Evolutionary conservation across 805 yeast genomes (phyloP).

Genomic region (Wickerhamomyces pijperi): DNA sequence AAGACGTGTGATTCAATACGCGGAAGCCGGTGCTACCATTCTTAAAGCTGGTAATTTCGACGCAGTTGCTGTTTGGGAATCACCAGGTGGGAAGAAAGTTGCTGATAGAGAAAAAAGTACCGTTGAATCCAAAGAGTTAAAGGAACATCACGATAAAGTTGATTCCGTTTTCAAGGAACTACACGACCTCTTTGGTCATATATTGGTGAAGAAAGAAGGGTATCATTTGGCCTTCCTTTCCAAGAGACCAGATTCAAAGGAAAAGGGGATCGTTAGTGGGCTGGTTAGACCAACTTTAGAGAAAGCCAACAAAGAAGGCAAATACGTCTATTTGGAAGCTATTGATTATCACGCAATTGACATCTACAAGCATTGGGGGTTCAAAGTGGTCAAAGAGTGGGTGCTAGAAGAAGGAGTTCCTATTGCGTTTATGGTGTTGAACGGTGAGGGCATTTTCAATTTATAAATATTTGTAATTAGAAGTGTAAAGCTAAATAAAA

Average conservation of each 20-base stretch:
- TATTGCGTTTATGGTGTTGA: background rate
- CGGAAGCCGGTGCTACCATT: constrained; percentile 6
- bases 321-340: constrained; percentile 12
- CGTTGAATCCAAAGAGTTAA: background rate
- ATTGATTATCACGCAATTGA: constrained; percentile 10
- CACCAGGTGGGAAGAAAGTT: constrained; percentile 10
- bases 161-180: background rate
- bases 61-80: constrained; percentile 14
- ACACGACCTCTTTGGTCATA: background rate
- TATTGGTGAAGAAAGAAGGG: background rate
- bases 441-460: background rate
- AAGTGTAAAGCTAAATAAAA: no score
- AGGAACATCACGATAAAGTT: background rate
- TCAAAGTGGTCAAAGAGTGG: constrained; percentile 2
- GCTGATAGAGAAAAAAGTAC: background rate
- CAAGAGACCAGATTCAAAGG: background rate
- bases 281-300: constrained; percentile 13
- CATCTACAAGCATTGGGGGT: constrained; percentile 12
- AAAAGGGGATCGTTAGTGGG: constrained; percentile 8
- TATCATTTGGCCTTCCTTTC: background rate
- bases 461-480: no score
- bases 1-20: constrained; percentile 5
- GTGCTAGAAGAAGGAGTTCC: background rate
- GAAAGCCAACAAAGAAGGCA: constrained; percentile 7
- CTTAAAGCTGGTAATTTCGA: constrained; percentile 6